Percentiles rank a stretch among this genome's conserved stretches.
These are phyloP conservation scores for Sequoiadendron giganteum DNA, from an alignment of 75 land plant species.

Conservation along the genomic window DNA sequence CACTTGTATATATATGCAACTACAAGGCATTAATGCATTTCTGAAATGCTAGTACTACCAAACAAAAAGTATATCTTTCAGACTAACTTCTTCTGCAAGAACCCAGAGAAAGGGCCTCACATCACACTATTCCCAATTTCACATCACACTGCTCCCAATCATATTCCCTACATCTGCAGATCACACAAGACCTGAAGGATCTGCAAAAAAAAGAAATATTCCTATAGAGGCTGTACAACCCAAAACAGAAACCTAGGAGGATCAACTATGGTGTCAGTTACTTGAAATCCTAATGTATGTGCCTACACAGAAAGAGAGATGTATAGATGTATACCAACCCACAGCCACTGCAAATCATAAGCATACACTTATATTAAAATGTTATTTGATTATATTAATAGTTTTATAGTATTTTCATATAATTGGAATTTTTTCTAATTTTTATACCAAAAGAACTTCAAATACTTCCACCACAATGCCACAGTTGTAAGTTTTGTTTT, in stretches of 20 bases:
- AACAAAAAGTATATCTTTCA: background rate
- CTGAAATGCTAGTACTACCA: background rate
- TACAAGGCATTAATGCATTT: background rate
- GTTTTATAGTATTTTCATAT: background rate
- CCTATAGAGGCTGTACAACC: background rate
- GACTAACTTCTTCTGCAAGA: background rate
- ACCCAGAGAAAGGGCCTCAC: background rate
- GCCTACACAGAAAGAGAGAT: too few species aligned
- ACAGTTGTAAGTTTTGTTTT: background rate
- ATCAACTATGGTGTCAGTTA: background rate
- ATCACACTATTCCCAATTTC: background rate
- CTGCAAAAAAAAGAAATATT: background rate
- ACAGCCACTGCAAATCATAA: background rate
- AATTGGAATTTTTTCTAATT: background rate
- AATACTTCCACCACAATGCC: background rate
- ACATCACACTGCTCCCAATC: background rate
- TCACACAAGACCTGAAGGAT: background rate
- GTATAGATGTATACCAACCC: background rate
- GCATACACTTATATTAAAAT: too few species aligned
- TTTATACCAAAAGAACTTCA: too few species aligned
- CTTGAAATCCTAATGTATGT: background rate
- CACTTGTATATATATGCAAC: background rate
- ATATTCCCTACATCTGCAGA: background rate
- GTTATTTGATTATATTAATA: background rate
- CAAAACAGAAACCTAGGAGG: background rate